Evolutionary conservation across 164 flowering plant species (phyloP).

Genomic region (Liriodendron chinense): DNA sequence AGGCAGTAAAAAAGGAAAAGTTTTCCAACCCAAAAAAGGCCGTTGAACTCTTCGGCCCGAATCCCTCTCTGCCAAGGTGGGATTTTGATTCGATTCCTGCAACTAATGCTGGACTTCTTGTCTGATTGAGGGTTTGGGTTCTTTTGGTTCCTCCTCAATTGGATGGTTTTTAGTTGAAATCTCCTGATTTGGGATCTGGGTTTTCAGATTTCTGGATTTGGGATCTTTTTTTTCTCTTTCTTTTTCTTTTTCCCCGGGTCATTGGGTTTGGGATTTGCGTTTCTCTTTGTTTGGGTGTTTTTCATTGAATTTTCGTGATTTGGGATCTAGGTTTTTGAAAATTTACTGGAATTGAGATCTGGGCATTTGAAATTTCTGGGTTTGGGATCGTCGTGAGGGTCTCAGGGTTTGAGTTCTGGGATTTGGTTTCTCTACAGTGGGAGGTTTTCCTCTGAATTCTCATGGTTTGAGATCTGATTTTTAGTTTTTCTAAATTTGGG

Average conservation of each 20-base stretch:
- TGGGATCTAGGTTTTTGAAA: not conserved
- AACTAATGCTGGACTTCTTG: slow-evolving; percentile 6
- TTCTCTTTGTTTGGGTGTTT: no score
- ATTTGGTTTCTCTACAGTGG: no score
- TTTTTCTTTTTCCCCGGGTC: no score
- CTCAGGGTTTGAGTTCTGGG: no score
- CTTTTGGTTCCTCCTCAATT: not conserved
- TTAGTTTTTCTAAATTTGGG: not conserved
- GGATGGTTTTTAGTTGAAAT: not conserved
- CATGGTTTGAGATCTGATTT: not conserved
- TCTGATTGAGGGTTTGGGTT: not conserved
- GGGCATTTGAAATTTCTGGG: not conserved
- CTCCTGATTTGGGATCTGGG: not conserved
- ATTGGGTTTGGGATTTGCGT: not conserved
- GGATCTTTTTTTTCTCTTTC: not conserved
- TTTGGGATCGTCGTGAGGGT: not conserved
- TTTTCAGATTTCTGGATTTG: not conserved
- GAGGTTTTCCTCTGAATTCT: no score
- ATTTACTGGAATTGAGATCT: no score
- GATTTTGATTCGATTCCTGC: not conserved
- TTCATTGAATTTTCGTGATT: not conserved
- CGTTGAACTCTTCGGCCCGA: not conserved
- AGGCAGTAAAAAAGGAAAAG: not conserved
- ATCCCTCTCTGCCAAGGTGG: not conserved
- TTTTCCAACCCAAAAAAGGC: not conserved